Percentiles rank a stretch among this genome's conserved stretches.
phyloP scores from a whole-genome alignment of 148 eudicot species.

The Cornus florida region DNA sequence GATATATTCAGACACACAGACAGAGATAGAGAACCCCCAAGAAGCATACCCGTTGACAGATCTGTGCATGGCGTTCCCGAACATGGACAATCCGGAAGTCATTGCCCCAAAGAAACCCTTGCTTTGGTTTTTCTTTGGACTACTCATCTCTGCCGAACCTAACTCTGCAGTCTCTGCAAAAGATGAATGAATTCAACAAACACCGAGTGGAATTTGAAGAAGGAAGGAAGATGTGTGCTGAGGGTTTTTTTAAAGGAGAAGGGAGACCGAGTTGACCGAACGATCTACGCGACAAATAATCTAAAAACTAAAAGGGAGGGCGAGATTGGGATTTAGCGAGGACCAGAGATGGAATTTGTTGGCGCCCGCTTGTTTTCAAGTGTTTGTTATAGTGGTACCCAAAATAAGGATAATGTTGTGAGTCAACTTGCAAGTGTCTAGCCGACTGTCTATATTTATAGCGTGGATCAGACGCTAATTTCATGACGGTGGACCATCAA shows the following conservation, averaged over 20 bases:
- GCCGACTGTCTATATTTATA: too few relatives aligned
- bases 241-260: not conserved
- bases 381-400: too few relatives aligned
- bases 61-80: conserved; percentile 70
- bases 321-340: not conserved
- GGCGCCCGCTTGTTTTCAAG: not conserved
- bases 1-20: not conserved
- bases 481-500: too few relatives aligned
- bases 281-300: not conserved
- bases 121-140: conserved; percentile 41
- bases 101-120: conserved; percentile 69
- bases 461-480: too few relatives aligned
- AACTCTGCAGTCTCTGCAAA: not conserved
- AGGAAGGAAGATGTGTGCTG: not conserved
- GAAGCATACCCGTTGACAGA: conserved; percentile 68
- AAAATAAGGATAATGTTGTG: too few relatives aligned
- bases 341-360: not conserved
- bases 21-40: not conserved
- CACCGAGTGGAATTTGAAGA: not conserved
- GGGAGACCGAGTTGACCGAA: not conserved
- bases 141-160: conserved; percentile 46
- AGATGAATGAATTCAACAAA: not conserved
- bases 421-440: too few relatives aligned
- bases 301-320: too few relatives aligned
- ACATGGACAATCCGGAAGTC: conserved; percentile 60